Conservation (phyloP, 495 filamentous ascomycete genomes). For the Neurospora africana region DNA sequence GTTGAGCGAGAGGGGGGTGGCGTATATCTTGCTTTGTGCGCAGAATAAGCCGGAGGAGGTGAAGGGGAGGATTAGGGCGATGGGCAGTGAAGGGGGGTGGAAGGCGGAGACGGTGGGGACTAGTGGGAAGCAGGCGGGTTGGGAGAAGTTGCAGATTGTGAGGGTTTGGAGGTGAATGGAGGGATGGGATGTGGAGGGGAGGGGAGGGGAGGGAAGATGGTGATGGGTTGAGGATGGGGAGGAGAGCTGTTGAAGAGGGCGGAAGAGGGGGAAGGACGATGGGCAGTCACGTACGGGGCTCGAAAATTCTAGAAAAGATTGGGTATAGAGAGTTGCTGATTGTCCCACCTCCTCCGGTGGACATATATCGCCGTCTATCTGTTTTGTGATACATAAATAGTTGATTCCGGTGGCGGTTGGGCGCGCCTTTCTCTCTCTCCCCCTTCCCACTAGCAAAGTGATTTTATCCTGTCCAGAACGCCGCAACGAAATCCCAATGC, state of each 20-base stretch:
- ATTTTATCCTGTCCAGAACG: neutral
- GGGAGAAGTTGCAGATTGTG: slow-evolving; percentile 80
- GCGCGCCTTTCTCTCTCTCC: neutral
- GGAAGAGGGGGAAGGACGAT: neutral
- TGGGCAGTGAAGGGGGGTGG: slow-evolving; percentile 45
- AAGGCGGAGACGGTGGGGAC: slow-evolving; percentile 64
- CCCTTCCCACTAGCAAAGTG: neutral
- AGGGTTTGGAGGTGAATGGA: slow-evolving; percentile 53
- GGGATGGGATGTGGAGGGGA: neutral
- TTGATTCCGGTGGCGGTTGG: neutral
- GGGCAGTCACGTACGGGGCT: neutral
- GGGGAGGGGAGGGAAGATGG: neutral
- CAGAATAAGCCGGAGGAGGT: slow-evolving; percentile 76
- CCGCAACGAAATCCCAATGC: neutral
- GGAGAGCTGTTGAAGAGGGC: neutral
- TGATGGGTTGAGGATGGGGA: neutral
- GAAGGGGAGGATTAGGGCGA: slow-evolving; percentile 48
- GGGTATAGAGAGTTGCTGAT: neutral
- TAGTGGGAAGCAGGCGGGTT: slow-evolving; percentile 78
- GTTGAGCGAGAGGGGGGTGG: slow-evolving; percentile 60
- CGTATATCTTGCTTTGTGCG: slow-evolving; percentile 80
- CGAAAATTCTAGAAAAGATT: neutral
- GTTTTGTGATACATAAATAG: neutral
- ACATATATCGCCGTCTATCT: neutral
- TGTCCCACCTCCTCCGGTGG: neutral